Conservation (phyloP, 176 grass and related monocot species). For the Rhynchospora tenuis region DNA sequence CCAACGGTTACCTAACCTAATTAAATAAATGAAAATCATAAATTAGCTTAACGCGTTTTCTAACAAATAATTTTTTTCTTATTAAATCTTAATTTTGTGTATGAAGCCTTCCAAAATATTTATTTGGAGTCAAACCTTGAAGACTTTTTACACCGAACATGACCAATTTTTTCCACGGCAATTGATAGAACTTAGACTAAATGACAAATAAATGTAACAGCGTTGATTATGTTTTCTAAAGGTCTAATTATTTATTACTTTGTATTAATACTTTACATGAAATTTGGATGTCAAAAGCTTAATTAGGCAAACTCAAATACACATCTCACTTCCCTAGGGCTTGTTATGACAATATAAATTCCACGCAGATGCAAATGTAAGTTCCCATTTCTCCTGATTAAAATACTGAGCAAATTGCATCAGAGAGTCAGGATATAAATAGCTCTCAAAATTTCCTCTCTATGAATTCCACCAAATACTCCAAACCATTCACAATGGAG, state of each 20-base stretch:
- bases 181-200: no score
- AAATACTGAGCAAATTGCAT: not conserved
- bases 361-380: not conserved
- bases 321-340: no score
- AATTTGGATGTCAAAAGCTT: no score
- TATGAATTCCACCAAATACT: not conserved
- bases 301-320: no score
- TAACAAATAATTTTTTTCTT: not conserved
- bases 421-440: conserved; percentile 3
- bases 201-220: no score
- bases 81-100: not conserved
- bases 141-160: not conserved
- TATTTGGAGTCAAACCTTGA: not conserved
- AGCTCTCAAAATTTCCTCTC: not conserved
- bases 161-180: no score
- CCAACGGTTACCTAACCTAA: conserved; percentile 22
- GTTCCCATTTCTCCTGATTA: not conserved
- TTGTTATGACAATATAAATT: not conserved
- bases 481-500: conserved; percentile 22
- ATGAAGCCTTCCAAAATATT: not conserved
- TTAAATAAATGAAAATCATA: conserved; percentile 11
- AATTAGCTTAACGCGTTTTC: conserved; percentile 13
- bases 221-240: no score
- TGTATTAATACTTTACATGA: no score
- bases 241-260: no score